These are phyloP conservation scores for Coleophoma cylindrospora DNA, from an alignment of 2,329 filamentous ascomycete genomes.

Conservation along the genomic window DNA sequence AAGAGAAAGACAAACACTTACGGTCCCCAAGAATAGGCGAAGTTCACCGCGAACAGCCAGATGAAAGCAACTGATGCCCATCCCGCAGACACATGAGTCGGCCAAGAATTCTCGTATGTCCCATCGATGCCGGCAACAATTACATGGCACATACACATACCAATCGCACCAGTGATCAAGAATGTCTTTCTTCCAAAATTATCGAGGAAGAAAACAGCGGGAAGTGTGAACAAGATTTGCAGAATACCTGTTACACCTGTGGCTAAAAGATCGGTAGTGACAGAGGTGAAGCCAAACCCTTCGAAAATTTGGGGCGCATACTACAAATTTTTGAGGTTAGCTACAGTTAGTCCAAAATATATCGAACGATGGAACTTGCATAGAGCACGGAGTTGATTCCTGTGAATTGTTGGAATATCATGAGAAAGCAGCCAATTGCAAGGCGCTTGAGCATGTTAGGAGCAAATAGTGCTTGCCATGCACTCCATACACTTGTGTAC, in stretches of 20 bases:
- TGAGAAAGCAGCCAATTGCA: conserved; percentile 34
- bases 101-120: conserved; percentile 43
- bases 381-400: conserved; percentile 14
- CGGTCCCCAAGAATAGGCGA: neutral
- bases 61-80: conserved; percentile 29
- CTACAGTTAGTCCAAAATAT: too few relatives aligned
- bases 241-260: conserved; percentile 66
- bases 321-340: conserved; percentile 5
- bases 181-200: conserved; percentile 58
- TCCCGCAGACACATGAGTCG: conserved; percentile 31
- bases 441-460: conserved; percentile 44
- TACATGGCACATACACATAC: conserved; percentile 64
- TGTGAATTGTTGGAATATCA: conserved; percentile 41
- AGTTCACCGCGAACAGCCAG: conserved; percentile 20
- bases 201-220: conserved; percentile 60
- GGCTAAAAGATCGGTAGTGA: conserved; percentile 50
- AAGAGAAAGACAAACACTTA: too few relatives aligned
- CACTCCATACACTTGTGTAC: conserved; percentile 37
- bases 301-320: conserved; percentile 25
- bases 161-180: conserved; percentile 57
- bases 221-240: conserved; percentile 61
- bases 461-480: conserved; percentile 34
- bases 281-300: conserved; percentile 34
- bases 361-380: too few relatives aligned
- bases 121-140: conserved; percentile 65